phyloP scores from a whole-genome alignment of 2,329 filamentous ascomycete species.

The Aphanocladium album region DNA sequence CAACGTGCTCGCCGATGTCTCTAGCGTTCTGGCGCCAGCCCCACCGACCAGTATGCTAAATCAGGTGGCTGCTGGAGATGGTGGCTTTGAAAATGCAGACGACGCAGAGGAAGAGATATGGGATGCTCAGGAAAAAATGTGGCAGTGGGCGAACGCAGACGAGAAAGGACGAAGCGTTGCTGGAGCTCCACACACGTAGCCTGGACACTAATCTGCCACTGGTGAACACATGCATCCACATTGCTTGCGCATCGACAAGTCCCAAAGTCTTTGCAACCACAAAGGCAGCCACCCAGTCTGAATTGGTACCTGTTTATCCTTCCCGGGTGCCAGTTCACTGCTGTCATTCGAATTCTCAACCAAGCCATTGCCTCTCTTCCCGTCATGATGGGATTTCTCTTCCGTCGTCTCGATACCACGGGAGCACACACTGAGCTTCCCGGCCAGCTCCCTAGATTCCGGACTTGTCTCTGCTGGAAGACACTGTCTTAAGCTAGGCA shows the following conservation, averaged over 20 bases:
- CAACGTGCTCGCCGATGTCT: constrained; percentile 12
- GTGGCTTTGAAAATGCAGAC: background rate
- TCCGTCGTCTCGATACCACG: background rate
- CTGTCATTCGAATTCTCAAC: background rate
- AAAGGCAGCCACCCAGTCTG: background rate
- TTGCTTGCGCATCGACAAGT: background rate
- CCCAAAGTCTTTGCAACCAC: background rate
- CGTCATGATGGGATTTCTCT: background rate
- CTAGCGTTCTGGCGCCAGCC: background rate
- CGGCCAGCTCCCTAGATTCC: background rate
- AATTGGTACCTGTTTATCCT: no score
- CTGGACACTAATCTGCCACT: background rate
- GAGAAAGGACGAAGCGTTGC: background rate
- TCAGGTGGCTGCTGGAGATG: background rate
- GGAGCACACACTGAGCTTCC: background rate
- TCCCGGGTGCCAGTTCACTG: background rate
- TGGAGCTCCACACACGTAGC: background rate
- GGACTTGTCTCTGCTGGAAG: background rate
- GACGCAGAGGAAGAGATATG: background rate
- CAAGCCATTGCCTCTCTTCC: background rate
- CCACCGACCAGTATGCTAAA: background rate
- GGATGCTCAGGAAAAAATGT: background rate
- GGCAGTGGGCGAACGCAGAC: background rate
- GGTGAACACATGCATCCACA: background rate
- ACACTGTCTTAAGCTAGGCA: background rate